Base-by-base conservation (phyloP, 192 early-diverging fungal species). In the Podochytrium sp. region DNA sequence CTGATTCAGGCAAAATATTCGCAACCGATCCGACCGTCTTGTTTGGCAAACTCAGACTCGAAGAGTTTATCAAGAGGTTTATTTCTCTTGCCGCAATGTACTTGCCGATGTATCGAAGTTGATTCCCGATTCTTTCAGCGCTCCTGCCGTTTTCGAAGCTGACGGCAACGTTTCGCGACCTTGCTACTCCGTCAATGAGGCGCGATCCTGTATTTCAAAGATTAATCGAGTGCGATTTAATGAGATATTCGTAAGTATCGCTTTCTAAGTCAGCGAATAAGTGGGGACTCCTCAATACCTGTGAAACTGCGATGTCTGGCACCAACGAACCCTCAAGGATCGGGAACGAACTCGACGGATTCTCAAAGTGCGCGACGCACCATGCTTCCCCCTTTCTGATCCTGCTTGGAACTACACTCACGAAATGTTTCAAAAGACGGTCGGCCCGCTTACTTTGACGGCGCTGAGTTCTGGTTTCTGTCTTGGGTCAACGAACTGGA, bases 401-500 rank as follows among this genome's bases (percentile, higher is more conserved):
- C 16, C 1, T 62, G 60, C 16, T 38, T 14, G 16, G 2, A 39
- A 38, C 6, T 14, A 39, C 16, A 20, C 20, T 39, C 12, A 61
- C 10, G 12, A 62, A 38, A 62, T 1, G 14, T 29, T 18, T 2
- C 2, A 1, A 18, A 37, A 38, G 66, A 30, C 10, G 7, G 20
- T 55, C 1, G 66, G 66, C 27, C 47, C 27, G 7, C 10, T 69
- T 10, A 55, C 51, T 10, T 35, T 69, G 12, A 69, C 47, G 6
- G 66, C 66, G 5, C 37, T 35, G 6, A 41, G 37, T 20, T 69
- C 66, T 37, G 66, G 66, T 27, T 69, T 55, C 51, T 34, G 37
- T 18, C 37, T 69, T 16, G 66, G 66, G 16, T 32, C 66, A 6
- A n/a, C 50, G n/a, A 69, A 69, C 34, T 69, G 66, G 66, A 69